These are phyloP conservation scores for Wickerhamiella qilinensis DNA, from an alignment of 805 yeast genomes.

Conservation along the genomic window DNA sequence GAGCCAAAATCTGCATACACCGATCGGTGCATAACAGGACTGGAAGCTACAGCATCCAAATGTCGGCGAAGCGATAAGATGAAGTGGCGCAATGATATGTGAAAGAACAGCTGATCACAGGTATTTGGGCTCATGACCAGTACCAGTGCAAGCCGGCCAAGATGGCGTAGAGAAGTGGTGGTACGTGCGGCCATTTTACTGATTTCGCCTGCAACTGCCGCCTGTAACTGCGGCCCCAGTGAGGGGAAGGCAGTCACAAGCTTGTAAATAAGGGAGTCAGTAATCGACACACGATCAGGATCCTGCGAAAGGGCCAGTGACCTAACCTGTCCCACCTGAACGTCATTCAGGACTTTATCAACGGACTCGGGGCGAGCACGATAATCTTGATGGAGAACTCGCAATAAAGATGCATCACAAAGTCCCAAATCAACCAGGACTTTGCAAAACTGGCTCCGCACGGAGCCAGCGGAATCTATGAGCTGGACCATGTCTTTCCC, in stretches of 20 bases:
- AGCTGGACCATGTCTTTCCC: slow-evolving; percentile 13
- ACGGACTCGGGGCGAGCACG: slow-evolving; percentile 6
- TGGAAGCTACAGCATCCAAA: slow-evolving; percentile 5
- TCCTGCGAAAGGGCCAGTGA: neutral
- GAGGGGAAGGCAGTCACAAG: slow-evolving; percentile 1
- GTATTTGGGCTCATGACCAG: slow-evolving; percentile 29
- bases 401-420: slow-evolving; percentile 14
- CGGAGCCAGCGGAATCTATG: slow-evolving; percentile 8
- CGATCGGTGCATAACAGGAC: neutral
- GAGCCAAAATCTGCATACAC: slow-evolving; percentile 45
- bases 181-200: slow-evolving; percentile 4
- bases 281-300: neutral
- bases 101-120: slow-evolving; percentile 30
- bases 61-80: slow-evolving; percentile 32
- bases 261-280: neutral
- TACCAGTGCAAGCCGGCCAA: slow-evolving; percentile 29
- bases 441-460: slow-evolving; percentile 9
- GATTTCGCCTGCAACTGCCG: slow-evolving; percentile 5
- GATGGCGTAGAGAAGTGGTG: slow-evolving; percentile 1
- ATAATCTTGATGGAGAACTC: slow-evolving; percentile 11
- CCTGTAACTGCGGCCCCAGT: slow-evolving; percentile 7
- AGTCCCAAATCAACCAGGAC: slow-evolving; percentile 13
- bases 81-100: slow-evolving; percentile 29
- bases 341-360: slow-evolving; percentile 1
- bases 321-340: slow-evolving; percentile 1